Evolutionary conservation across 2,329 filamentous ascomycete species (phyloP), one percentile per base, ranked within the genome.

Genomic region (Fusarium verticillioides): DNA sequence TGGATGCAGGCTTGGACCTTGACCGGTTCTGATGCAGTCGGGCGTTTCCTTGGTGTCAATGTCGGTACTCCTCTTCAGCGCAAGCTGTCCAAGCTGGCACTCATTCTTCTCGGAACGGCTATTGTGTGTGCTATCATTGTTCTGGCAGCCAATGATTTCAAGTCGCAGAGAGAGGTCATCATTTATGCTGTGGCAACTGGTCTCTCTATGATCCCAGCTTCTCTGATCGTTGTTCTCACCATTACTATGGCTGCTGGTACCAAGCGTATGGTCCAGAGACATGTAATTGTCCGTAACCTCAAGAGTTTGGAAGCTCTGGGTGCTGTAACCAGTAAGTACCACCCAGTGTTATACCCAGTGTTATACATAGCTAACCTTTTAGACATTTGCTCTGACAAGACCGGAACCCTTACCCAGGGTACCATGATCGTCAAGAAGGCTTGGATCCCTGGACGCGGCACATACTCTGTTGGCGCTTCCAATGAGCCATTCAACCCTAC

Each of bases 51-150:
- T 8, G 91, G 92, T 49, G 87, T 93, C 70, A 91, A 89, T 63
- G 87, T 92, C 10, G 92, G 92, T 44, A 93, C 92, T 9, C 92
- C 92, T 2, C 84, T 94, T 26, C 91, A 93, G 78, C 87, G 88
- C 69, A 93, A 92, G 77, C 84, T 94, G 15, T 92, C 91, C 49
- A 89, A 89, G 79, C 85, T 94, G 50, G 92, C 92, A 11, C 84
- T 93, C 10, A 78, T 92, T 3, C 86, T 93, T 4, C 93, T 94
- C 74, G 86, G 84, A 42, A 88, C 92, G 46, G 92, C 92, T 5
- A 88, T 94, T 12, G 76, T 93, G 7, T 92, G 91, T 66, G 91
- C 91, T 26, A 88, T 94, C 70, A 89, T 94, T 72, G 91, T 93
- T n/a, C 85, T 93, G 52, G 91, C 84, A 4, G 89, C 91, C 59